Evolutionary conservation across 2,329 filamentous ascomycete genomes (phyloP).

Genomic region (Paecilomyces dactylethromorphus): DNA sequence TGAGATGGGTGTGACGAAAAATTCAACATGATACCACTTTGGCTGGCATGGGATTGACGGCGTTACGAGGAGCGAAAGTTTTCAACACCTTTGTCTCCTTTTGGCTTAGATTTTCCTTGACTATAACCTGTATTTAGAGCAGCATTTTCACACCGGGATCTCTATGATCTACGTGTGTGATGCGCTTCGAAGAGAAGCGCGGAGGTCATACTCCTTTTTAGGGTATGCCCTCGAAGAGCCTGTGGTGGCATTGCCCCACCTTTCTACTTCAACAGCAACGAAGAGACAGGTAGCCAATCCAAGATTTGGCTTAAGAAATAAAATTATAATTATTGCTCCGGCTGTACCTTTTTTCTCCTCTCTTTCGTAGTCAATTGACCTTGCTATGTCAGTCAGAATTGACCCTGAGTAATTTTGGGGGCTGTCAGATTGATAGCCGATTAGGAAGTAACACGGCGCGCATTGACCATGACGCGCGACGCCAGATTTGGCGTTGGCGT

Average conservation of each 20-base stretch:
- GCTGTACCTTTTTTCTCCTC: background rate
- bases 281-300: background rate
- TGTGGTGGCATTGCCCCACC: background rate
- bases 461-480: conserved; percentile 4
- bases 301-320: background rate
- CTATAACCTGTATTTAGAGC: conserved; percentile 1
- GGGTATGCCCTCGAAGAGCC: background rate
- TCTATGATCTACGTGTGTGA: background rate
- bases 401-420: background rate
- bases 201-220: background rate
- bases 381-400: background rate
- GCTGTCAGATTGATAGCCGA: background rate
- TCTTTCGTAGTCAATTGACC: background rate
- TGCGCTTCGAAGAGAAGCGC: background rate
- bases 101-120: conserved; percentile 3
- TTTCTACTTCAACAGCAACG: background rate
- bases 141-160: background rate
- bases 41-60: conserved; percentile 34
- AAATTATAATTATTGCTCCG: background rate
- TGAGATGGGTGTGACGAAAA: conserved; percentile 33
- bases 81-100: conserved; percentile 31
- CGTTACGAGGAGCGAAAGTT: conserved; percentile 36
- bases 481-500: conserved; percentile 1
- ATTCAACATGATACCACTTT: conserved; percentile 46
- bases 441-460: background rate